A percentile compares a stretch with the other conserved stretches of the same genome.
These are phyloP conservation scores for Boletus subparvulus DNA, from an alignment of 768 basidiomycete genomes.

Conservation along the genomic window DNA sequence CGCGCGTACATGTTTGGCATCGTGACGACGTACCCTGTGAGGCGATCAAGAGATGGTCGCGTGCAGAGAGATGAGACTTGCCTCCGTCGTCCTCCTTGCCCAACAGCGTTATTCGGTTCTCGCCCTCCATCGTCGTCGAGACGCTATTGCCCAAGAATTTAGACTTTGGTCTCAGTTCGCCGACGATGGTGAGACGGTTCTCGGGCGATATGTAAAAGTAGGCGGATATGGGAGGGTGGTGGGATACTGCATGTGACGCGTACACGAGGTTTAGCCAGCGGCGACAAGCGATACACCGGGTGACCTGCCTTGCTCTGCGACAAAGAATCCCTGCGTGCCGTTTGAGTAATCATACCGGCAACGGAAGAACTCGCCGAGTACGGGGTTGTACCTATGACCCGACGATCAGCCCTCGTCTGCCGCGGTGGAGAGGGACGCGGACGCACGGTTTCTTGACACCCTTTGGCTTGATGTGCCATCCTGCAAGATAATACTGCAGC, in stretches of 20 bases:
- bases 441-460: slow-evolving; percentile 98
- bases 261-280: slow-evolving; percentile 4
- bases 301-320: slow-evolving; percentile 85
- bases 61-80: slow-evolving; percentile 38
- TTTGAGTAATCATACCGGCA: slow-evolving; percentile 92
- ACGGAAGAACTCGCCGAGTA: slow-evolving; percentile 97
- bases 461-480: slow-evolving; percentile 99
- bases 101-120: slow-evolving; percentile 83
- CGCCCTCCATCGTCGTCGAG: slow-evolving; percentile 94
- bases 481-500: slow-evolving; percentile 93
- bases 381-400: slow-evolving; percentile 81
- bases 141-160: slow-evolving; percentile 97
- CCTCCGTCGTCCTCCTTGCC: slow-evolving; percentile 85
- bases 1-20: slow-evolving; percentile 99
- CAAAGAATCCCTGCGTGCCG: slow-evolving; percentile 92
- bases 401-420: slow-evolving; percentile 2
- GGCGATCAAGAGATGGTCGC: slow-evolving; percentile 3
- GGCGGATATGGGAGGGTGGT: slow-evolving; percentile 93
- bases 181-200: slow-evolving; percentile 83
- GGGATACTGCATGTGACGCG: slow-evolving; percentile 63
- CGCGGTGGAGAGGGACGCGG: background rate
- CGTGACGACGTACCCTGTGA: slow-evolving; percentile 76
- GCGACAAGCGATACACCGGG: background rate
- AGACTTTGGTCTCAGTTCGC: slow-evolving; percentile 93
- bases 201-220: slow-evolving; percentile 94